Conservation (phyloP, 2,329 filamentous ascomycete species). For the Sporothrix sp. region DNA sequence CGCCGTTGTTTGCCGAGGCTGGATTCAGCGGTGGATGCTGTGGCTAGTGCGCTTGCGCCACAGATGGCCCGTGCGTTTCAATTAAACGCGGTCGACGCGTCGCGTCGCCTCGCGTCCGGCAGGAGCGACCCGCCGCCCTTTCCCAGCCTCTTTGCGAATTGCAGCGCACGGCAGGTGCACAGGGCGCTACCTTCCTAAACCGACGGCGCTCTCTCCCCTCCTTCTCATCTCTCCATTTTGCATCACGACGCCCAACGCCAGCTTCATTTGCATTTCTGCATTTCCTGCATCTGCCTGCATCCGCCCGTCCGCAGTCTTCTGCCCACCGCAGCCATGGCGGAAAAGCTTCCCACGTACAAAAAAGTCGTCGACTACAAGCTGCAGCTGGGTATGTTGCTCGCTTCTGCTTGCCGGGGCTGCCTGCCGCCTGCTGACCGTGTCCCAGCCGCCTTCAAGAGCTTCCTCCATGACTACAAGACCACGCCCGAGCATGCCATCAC, state of each 20-base stretch:
- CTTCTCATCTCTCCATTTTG: background rate
- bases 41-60: constrained; percentile 13
- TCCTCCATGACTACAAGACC: constrained; percentile 81
- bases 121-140: constrained; percentile 11
- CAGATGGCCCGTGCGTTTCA: constrained; percentile 14
- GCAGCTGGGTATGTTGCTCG: constrained; percentile 58
- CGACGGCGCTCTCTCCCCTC: constrained; percentile 5
- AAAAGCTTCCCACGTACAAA: constrained; percentile 59
- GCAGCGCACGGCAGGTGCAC: no score
- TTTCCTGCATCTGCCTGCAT: background rate
- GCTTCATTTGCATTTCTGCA: background rate
- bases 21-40: background rate
- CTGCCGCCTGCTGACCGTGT: constrained; percentile 1
- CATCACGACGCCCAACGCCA: constrained; percentile 4
- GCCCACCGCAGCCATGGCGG: constrained; percentile 52
- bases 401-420: background rate
- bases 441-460: constrained; percentile 72
- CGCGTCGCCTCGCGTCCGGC: constrained; percentile 10
- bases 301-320: background rate
- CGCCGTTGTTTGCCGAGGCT: constrained; percentile 14
- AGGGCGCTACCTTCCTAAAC: constrained; percentile 1
- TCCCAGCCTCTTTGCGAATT: constrained; percentile 15
- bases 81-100: constrained; percentile 20
- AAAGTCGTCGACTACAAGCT: constrained; percentile 77
- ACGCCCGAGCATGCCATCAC: constrained; percentile 60